Percentiles rank a stretch among this genome's conserved stretches.
Conservation (phyloP, 345 rosid species). For the Cardamine chenopodiifolia region DNA sequence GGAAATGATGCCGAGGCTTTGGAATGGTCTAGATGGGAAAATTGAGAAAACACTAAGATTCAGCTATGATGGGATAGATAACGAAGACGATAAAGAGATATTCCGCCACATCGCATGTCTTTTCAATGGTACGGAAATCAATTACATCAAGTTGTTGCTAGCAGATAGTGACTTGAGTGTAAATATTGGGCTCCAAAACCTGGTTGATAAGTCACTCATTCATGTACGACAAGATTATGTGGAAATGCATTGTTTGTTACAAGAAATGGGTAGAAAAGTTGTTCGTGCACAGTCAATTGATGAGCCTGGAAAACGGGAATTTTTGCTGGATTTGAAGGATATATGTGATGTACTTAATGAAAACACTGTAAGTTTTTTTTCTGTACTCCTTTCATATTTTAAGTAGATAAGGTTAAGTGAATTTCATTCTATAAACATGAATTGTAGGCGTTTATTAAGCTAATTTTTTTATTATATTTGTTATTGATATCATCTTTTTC, state of each 20-base stretch:
- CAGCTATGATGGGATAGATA: background rate
- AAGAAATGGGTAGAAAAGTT: background rate
- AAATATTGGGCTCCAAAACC: background rate
- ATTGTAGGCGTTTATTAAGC: background rate
- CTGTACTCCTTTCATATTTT: background rate
- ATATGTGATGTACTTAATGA: background rate
- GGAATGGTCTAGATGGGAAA: background rate
- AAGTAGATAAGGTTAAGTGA: background rate
- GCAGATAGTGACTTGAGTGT: background rate
- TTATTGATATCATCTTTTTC: background rate
- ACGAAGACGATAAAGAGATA: background rate
- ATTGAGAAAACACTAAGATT: background rate
- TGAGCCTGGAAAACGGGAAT: background rate
- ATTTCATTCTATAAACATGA: background rate
- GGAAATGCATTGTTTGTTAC: background rate
- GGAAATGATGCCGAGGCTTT: background rate
- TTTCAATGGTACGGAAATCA: background rate
- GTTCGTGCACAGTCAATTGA: background rate
- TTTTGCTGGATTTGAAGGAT: background rate
- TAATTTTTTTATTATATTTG: background rate
- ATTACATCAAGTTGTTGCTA: background rate
- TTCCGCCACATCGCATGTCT: constrained; percentile 1
- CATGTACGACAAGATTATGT: background rate
- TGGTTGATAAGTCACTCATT: constrained; percentile 9
- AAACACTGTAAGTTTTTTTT: background rate